phyloP scores from a whole-genome alignment of 148 eudicot species.

The Pouteria glomerata region DNA sequence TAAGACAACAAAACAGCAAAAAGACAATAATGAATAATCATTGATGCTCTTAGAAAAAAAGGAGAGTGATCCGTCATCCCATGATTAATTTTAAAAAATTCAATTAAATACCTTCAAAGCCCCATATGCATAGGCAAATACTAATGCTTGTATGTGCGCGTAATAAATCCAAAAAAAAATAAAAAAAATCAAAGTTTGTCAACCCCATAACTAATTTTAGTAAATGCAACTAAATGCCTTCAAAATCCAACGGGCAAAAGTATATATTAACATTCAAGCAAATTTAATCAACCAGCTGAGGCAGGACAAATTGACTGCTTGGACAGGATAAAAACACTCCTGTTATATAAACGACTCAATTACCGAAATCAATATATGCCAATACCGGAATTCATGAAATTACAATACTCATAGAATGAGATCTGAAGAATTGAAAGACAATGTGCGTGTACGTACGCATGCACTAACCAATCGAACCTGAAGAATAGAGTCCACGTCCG shows the following conservation, averaged over 20 bases:
- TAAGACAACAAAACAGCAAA: neutral
- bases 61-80: neutral
- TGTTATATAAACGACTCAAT: too few relatives aligned
- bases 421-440: neutral
- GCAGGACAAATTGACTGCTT: too few relatives aligned
- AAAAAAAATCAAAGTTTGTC: neutral
- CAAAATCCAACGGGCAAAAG: too few relatives aligned
- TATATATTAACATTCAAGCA: too few relatives aligned
- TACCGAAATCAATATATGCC: too few relatives aligned
- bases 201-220: neutral
- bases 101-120: neutral
- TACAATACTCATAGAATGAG: neutral
- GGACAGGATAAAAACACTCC: too few relatives aligned
- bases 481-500: slow-evolving; percentile 36
- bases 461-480: slow-evolving; percentile 30
- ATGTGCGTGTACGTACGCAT: neutral
- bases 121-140: neutral
- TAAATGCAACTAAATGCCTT: too few relatives aligned
- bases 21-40: neutral
- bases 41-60: neutral
- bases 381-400: neutral
- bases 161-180: neutral
- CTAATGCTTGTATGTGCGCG: neutral
- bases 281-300: too few relatives aligned
- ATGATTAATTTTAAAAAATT: neutral